These are phyloP conservation scores for Cryptococcus sp. DNA, from an alignment of 1,284 basidiomycete genomes.

Conservation along the genomic window DNA sequence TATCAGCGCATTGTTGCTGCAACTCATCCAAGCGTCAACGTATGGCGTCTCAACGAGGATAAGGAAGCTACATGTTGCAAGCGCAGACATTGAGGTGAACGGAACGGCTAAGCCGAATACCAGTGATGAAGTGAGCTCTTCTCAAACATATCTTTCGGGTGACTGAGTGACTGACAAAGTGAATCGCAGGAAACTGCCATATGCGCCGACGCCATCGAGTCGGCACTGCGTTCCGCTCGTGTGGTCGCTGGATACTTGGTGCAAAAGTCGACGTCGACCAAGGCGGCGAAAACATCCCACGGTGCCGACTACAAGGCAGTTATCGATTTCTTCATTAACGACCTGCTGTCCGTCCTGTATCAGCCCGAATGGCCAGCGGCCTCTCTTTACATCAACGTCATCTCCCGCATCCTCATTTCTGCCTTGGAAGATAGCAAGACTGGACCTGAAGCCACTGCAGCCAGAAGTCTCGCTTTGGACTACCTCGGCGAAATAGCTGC, in stretches of 20 bases:
- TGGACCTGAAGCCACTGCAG: conserved; percentile 71
- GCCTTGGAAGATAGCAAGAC: conserved; percentile 79
- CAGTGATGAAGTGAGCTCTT: conserved; percentile 48
- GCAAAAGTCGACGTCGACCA: conserved; percentile 66
- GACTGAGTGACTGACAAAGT: background rate
- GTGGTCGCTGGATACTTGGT: conserved; percentile 82
- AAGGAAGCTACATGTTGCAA: conserved; percentile 57
- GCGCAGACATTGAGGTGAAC: conserved; percentile 60
- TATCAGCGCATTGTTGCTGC: conserved; percentile 85
- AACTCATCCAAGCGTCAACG: conserved; percentile 92
- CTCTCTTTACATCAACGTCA: conserved; percentile 71
- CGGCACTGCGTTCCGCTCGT: conserved; percentile 77
- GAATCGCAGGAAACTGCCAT: conserved; percentile 23
- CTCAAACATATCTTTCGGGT: too few relatives aligned
- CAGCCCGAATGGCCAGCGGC: conserved; percentile 98
- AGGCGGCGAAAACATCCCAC: conserved; percentile 79
- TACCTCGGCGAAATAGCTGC: conserved; percentile 91
- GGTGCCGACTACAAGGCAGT: conserved; percentile 89
- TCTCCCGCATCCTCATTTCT: conserved; percentile 76
- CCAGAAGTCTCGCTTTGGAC: conserved; percentile 84
- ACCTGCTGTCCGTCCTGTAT: conserved; percentile 83
- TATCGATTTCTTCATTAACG: conserved; percentile 84
- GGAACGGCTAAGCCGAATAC: conserved; percentile 59
- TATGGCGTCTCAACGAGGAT: conserved; percentile 63
- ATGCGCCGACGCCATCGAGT: conserved; percentile 56